Conservation (phyloP, 345 rosid genomes). For the Lepidium aucheri region DNA sequence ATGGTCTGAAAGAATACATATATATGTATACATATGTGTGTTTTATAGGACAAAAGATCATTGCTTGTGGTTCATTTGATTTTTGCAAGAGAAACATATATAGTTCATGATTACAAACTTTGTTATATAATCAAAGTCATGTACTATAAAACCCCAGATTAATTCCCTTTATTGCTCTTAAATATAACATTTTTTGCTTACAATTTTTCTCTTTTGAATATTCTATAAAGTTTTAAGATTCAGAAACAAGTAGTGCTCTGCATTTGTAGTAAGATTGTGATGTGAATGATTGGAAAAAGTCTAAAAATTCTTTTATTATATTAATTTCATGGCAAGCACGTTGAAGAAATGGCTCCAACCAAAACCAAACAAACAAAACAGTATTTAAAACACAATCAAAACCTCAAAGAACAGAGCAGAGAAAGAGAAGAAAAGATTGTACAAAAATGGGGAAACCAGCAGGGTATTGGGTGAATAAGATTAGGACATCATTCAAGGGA, state of each 20-base stretch:
- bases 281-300: constrained; percentile 13
- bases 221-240: background rate
- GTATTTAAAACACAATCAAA: constrained; percentile 20
- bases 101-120: constrained; percentile 20
- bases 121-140: constrained; percentile 8
- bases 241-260: constrained; percentile 26
- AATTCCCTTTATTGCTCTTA: background rate
- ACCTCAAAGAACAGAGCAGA: background rate
- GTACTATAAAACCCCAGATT: constrained; percentile 2
- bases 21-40: constrained; percentile 14
- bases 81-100: constrained; percentile 7
- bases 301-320: background rate
- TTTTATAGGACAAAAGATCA: constrained; percentile 11
- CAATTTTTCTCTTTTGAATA: background rate
- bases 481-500: constrained; percentile 32
- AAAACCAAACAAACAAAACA: constrained; percentile 19
- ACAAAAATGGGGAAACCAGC: constrained; percentile 30
- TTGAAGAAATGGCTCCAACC: constrained; percentile 26
- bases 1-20: constrained; percentile 29
- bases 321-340: constrained; percentile 28
- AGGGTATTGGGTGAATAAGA: constrained; percentile 32
- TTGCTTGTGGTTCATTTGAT: constrained; percentile 7
- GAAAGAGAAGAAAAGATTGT: background rate
- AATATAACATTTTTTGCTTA: background rate
- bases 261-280: constrained; percentile 21